Evolutionary conservation across 352 stramenopile genomes (phyloP).

Genomic region (Thalassiosira pacifica): DNA sequence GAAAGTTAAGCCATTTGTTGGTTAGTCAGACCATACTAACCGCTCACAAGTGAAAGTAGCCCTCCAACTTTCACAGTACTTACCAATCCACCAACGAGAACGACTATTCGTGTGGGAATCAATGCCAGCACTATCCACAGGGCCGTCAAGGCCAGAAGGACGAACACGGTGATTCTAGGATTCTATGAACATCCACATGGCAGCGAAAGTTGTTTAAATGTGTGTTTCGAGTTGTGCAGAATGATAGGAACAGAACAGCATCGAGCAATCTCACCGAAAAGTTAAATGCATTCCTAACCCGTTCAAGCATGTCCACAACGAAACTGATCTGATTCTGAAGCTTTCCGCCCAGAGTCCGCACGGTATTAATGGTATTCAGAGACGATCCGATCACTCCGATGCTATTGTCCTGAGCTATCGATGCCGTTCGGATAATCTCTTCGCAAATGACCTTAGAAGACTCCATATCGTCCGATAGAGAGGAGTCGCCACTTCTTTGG

Average conservation of each 20-base stretch:
- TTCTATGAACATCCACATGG: conserved; percentile 48
- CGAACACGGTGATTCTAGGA: conserved; percentile 78
- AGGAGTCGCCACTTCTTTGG: not conserved
- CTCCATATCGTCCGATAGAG: conserved; percentile 44
- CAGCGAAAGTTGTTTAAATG: conserved; percentile 4
- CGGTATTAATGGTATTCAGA: conserved; percentile 81
- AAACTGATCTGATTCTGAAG: conserved; percentile 79
- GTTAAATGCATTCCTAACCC: conserved; percentile 81
- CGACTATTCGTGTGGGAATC: conserved; percentile 76
- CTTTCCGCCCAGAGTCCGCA: conserved; percentile 68
- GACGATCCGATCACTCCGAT: conserved; percentile 79
- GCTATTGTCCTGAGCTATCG: conserved; percentile 66
- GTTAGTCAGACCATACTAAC: not conserved
- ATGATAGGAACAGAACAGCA: not conserved
- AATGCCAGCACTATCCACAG: conserved; percentile 75
- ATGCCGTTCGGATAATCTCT: conserved; percentile 66
- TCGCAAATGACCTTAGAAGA: conserved; percentile 69
- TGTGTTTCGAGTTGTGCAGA: not conserved
- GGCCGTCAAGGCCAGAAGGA: conserved; percentile 65
- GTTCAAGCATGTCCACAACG: conserved; percentile 81
- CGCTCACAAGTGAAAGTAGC: not conserved
- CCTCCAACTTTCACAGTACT: conserved; percentile 13
- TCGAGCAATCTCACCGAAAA: conserved; percentile 72
- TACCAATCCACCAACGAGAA: conserved; percentile 71
- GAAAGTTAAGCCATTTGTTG: not conserved